phyloP scores from a whole-genome alignment of 257 asterid species.

The Avicennia marina region DNA sequence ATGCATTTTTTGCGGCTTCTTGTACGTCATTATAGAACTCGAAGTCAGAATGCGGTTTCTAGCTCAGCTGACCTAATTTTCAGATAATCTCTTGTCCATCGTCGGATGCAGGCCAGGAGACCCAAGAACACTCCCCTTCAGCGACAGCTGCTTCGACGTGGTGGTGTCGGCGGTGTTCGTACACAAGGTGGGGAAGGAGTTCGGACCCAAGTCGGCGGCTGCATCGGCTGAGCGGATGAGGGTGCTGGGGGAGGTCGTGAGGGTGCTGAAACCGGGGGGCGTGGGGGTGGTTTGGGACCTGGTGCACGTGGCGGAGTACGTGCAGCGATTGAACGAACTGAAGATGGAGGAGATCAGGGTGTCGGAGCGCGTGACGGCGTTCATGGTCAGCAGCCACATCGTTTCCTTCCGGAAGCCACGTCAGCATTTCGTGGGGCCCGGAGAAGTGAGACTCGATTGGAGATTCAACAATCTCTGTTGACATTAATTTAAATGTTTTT shows the following conservation, averaged over 20 bases:
- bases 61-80: too few relatives aligned
- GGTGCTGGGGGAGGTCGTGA: constrained; percentile 74
- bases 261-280: constrained; percentile 86
- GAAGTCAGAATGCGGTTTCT: too few relatives aligned
- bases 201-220: constrained; percentile 68
- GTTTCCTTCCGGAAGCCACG: constrained; percentile 78
- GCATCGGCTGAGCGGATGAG: constrained; percentile 90
- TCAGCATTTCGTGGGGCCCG: constrained; percentile 69
- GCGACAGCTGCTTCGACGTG: constrained; percentile 80
- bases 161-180: constrained; percentile 92
- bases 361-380: constrained; percentile 91
- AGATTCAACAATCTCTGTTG: constrained; percentile 76
- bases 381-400: constrained; percentile 83
- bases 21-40: too few relatives aligned
- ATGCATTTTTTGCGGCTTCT: neutral
- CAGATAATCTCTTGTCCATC: too few relatives aligned
- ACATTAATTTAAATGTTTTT: constrained; percentile 16
- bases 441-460: constrained; percentile 86
- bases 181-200: constrained; percentile 89
- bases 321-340: constrained; percentile 65
- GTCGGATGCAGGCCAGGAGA: constrained; percentile 71
- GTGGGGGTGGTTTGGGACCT: constrained; percentile 93
- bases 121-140: constrained; percentile 76
- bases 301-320: constrained; percentile 81
- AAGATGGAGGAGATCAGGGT: constrained; percentile 85